phyloP scores from a whole-genome alignment of 192 early-diverging fungal species.

The Neocallimastix lanati region DNA sequence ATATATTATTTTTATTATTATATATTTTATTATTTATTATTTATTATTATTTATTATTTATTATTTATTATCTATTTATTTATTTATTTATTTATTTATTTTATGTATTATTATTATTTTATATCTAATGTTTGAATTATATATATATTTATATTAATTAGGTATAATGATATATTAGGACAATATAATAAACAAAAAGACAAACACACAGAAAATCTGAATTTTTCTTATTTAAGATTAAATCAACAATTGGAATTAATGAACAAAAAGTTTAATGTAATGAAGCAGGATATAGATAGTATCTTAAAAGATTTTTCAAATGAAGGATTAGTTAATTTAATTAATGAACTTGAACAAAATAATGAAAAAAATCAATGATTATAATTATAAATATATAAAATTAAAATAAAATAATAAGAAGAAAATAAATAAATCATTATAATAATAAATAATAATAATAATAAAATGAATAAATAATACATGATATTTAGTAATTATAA shows the following conservation, averaged over 20 bases:
- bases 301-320: background rate
- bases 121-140: background rate
- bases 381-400: too few species aligned
- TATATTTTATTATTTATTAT: too few species aligned
- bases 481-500: too few species aligned
- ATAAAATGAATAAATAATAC: too few species aligned
- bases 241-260: background rate
- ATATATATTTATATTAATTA: background rate
- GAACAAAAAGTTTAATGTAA: background rate
- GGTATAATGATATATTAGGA: background rate
- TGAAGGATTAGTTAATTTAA: background rate
- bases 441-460: too few species aligned
- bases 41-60: too few species aligned
- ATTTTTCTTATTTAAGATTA: background rate
- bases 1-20: too few species aligned
- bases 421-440: too few species aligned
- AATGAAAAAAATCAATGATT: background rate
- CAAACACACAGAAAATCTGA: background rate
- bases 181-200: background rate
- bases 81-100: background rate
- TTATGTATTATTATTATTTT: background rate
- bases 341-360: background rate
- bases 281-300: background rate
- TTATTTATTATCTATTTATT: too few species aligned
- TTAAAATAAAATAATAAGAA: too few species aligned